A percentile compares a stretch with the other conserved stretches of the same genome.
Conservation (phyloP, 2,329 filamentous ascomycete genomes). For the Alternaria ethzedia region DNA sequence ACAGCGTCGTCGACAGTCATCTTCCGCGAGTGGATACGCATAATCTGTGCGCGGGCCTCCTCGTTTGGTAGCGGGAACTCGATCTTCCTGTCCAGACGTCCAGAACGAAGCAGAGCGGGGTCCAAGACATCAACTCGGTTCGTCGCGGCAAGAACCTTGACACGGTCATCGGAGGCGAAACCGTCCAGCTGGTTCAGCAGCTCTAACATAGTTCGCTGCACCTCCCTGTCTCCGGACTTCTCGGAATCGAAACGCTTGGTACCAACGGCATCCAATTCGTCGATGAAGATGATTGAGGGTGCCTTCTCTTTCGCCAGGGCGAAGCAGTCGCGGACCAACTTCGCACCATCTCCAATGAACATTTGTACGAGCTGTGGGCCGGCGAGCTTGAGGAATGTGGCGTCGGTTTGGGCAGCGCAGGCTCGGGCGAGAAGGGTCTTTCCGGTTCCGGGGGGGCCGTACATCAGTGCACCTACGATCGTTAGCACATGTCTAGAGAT, state of each 20-base stretch:
- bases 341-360: constrained; percentile 99
- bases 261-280: constrained; percentile 96
- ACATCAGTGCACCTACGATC: constrained; percentile 83
- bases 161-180: constrained; percentile 94
- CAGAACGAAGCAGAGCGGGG: constrained; percentile 87
- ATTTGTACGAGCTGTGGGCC: constrained; percentile 98
- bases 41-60: constrained; percentile 93
- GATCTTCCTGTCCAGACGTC: constrained; percentile 94
- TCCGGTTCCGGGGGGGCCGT: constrained; percentile 88
- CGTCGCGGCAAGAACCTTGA: constrained; percentile 94
- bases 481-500: constrained; percentile 12
- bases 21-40: constrained; percentile 97
- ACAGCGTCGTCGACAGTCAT: constrained; percentile 94
- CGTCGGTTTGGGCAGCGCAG: constrained; percentile 96
- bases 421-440: constrained; percentile 93
- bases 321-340: constrained; percentile 96
- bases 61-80: constrained; percentile 98
- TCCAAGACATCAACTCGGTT: constrained; percentile 95
- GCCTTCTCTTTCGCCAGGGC: constrained; percentile 98
- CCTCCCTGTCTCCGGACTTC: constrained; percentile 96
- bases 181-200: constrained; percentile 98
- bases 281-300: constrained; percentile 98
- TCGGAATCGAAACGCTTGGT: constrained; percentile 99
- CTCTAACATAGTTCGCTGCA: constrained; percentile 98
- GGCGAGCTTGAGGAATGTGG: constrained; percentile 97